Evolutionary conservation across 208 protist genomes (phyloP).

Genomic region (Willaertia magna): DNA sequence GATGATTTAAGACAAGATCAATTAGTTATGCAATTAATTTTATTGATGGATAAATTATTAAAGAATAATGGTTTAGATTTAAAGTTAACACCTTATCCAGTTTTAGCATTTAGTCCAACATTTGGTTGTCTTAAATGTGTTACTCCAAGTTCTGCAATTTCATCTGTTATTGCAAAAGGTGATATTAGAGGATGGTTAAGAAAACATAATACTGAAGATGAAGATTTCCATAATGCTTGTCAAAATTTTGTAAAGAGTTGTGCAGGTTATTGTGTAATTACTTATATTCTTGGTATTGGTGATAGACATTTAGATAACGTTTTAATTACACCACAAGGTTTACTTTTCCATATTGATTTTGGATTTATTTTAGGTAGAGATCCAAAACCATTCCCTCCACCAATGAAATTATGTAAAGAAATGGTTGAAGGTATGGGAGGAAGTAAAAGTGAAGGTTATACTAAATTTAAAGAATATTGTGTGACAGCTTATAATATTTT

Average conservation of each 20-base stretch:
- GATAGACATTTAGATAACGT: slow-evolving; percentile 66
- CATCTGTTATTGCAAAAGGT: neutral
- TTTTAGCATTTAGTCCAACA: slow-evolving; percentile 54
- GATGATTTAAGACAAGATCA: slow-evolving; percentile 94
- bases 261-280: slow-evolving; percentile 89
- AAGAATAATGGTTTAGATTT: slow-evolving; percentile 2
- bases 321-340: slow-evolving; percentile 23
- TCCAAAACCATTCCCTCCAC: slow-evolving; percentile 57
- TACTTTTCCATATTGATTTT: slow-evolving; percentile 45
- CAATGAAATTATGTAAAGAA: slow-evolving; percentile 46
- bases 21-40: slow-evolving; percentile 71
- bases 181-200: neutral
- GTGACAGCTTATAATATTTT: slow-evolving; percentile 87
- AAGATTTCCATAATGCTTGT: neutral
- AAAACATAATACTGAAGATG: neutral
- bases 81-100: slow-evolving; percentile 76
- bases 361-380: slow-evolving; percentile 63
- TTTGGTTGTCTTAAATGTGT: slow-evolving; percentile 68
- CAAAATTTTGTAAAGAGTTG: slow-evolving; percentile 84
- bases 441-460: slow-evolving; percentile 49
- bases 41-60: slow-evolving; percentile 5
- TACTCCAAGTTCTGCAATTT: slow-evolving; percentile 11
- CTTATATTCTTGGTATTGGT: slow-evolving; percentile 88
- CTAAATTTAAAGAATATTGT: slow-evolving; percentile 67
- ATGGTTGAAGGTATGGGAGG: slow-evolving; percentile 44